phyloP scores from a whole-genome alignment of 1,139 yeast species.

The Taphrina deformans region DNA sequence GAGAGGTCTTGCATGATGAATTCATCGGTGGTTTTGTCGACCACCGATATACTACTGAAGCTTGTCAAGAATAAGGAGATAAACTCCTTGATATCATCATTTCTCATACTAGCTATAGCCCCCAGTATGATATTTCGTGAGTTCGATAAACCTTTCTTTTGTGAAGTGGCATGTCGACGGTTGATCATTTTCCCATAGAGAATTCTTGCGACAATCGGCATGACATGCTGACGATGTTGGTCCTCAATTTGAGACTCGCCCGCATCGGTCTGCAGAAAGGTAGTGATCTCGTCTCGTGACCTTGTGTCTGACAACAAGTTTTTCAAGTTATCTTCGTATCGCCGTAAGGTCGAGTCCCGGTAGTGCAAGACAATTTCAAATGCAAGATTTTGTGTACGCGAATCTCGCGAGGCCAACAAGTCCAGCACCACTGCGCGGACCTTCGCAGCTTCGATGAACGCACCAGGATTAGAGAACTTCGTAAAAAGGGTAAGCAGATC shows the following conservation, averaged over 20 bases:
- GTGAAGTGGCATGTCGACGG: slow-evolving; percentile 43
- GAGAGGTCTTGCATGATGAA: slow-evolving; percentile 5
- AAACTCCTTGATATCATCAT: slow-evolving; percentile 59
- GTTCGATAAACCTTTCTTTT: slow-evolving; percentile 64
- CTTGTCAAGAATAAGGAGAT: slow-evolving; percentile 62
- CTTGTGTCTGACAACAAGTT: slow-evolving; percentile 78
- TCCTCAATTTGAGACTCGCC: slow-evolving; percentile 59
- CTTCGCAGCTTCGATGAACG: slow-evolving; percentile 54
- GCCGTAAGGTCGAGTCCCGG: slow-evolving; percentile 58
- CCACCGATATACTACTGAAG: slow-evolving; percentile 49
- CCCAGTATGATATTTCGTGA: slow-evolving; percentile 75
- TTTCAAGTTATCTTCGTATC: slow-evolving; percentile 69
- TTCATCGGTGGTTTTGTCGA: slow-evolving; percentile 41
- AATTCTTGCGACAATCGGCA: slow-evolving; percentile 75
- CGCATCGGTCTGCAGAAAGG: slow-evolving; percentile 54
- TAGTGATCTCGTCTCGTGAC: slow-evolving; percentile 79
- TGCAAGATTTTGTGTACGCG: slow-evolving; percentile 69
- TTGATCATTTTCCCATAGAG: slow-evolving; percentile 72
- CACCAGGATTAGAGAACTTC: slow-evolving; percentile 61
- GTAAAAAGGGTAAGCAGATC: slow-evolving; percentile 62
- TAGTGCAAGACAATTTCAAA: slow-evolving; percentile 69
- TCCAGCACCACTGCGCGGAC: slow-evolving; percentile 58
- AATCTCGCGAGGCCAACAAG: slow-evolving; percentile 62
- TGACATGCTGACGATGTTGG: slow-evolving; percentile 58
- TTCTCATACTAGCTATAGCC: slow-evolving; percentile 63